These are phyloP conservation scores for Uronychia setigera DNA, from an alignment of 73 alveolate genomes.

Conservation along the genomic window DNA sequence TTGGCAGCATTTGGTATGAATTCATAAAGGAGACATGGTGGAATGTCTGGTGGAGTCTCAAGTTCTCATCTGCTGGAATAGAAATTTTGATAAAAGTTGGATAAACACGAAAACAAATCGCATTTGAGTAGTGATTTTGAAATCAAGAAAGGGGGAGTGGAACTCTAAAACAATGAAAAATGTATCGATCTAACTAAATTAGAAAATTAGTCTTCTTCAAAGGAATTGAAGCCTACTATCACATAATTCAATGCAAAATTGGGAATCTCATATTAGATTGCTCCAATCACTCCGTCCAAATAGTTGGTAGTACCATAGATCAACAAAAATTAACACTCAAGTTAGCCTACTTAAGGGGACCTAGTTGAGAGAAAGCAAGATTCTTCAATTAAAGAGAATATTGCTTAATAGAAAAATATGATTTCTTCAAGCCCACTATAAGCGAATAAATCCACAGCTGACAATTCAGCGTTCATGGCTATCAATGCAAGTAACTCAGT, in stretches of 20 bases:
- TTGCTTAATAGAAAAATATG: not conserved
- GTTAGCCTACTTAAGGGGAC: not conserved
- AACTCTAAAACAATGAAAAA: not conserved
- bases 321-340: not conserved
- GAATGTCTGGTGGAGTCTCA: too few relatives aligned
- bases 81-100: not conserved
- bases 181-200: not conserved
- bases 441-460: not conserved
- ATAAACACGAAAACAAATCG: not conserved
- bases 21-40: not conserved
- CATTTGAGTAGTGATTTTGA: not conserved
- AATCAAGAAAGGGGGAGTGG: not conserved
- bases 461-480: not conserved
- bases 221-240: not conserved
- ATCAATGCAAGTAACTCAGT: not conserved
- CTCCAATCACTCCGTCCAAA: not conserved
- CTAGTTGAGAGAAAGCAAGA: not conserved
- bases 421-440: not conserved
- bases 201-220: not conserved
- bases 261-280: not conserved
- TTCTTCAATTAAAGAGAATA: not conserved
- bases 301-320: too few relatives aligned
- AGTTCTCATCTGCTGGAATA: too few relatives aligned
- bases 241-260: not conserved
- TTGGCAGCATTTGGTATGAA: not conserved